phyloP scores from a whole-genome alignment of 2,329 filamentous ascomycete genomes.

The Verticillium albo-atrum region DNA sequence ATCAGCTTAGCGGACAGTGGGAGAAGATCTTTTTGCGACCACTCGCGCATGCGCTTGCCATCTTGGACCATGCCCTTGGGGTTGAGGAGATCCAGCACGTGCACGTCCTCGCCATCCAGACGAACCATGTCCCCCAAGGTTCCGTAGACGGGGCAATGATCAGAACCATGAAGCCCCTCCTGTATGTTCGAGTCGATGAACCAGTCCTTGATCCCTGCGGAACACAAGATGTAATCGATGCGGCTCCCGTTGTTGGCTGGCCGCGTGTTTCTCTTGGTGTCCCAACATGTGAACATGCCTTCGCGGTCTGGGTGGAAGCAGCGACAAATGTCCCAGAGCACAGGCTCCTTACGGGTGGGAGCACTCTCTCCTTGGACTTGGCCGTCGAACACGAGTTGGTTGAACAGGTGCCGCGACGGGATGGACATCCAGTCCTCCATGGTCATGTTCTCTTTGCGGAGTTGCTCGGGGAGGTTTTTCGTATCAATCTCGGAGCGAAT shows the following conservation, averaged over 20 bases:
- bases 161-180: slow-evolving; percentile 88
- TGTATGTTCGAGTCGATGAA: slow-evolving; percentile 81
- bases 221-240: slow-evolving; percentile 92
- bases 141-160: slow-evolving; percentile 92
- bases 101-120: slow-evolving; percentile 39
- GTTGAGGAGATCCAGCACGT: slow-evolving; percentile 73
- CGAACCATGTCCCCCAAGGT: slow-evolving; percentile 61
- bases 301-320: slow-evolving; percentile 72
- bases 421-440: slow-evolving; percentile 68
- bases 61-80: slow-evolving; percentile 65
- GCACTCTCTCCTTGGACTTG: slow-evolving; percentile 64
- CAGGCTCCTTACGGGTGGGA: slow-evolving; percentile 61
- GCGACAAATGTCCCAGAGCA: slow-evolving; percentile 80
- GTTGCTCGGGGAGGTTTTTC: slow-evolving; percentile 65
- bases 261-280: slow-evolving; percentile 90
- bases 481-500: slow-evolving; percentile 65
- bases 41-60: slow-evolving; percentile 63
- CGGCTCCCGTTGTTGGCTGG: slow-evolving; percentile 89
- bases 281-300: slow-evolving; percentile 98
- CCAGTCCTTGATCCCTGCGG: slow-evolving; percentile 73
- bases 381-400: slow-evolving; percentile 76
- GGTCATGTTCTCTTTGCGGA: slow-evolving; percentile 65
- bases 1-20: slow-evolving; percentile 78
- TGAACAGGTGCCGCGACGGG: slow-evolving; percentile 74
- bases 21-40: slow-evolving; percentile 61